Percentiles rank a stretch among this genome's conserved stretches.
Evolutionary conservation across 768 basidiomycete species (phyloP).

Genomic region (Arthromyces matolae): DNA sequence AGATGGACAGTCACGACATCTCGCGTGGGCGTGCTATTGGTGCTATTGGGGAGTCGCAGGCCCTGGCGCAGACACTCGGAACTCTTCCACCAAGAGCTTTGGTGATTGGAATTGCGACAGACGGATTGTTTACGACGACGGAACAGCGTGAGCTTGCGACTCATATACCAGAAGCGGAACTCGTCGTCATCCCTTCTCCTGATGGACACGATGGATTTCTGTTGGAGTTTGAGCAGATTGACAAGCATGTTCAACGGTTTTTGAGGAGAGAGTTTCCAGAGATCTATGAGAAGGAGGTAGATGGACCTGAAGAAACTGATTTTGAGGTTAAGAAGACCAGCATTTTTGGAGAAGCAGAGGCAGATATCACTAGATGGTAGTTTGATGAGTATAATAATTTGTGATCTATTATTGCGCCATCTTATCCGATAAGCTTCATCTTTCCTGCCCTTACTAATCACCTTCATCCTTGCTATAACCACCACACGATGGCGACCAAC

Average conservation of each 20-base stretch:
- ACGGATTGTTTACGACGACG: slow-evolving; percentile 88
- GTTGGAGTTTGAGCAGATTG: slow-evolving; percentile 94
- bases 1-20: slow-evolving; percentile 93
- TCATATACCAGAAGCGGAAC: slow-evolving; percentile 72
- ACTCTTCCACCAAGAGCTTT: slow-evolving; percentile 74
- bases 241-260: slow-evolving; percentile 67
- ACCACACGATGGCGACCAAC: no score
- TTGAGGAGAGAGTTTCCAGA: slow-evolving; percentile 70
- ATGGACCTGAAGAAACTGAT: slow-evolving; percentile 41
- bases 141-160: slow-evolving; percentile 84
- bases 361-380: slow-evolving; percentile 84
- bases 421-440: no score
- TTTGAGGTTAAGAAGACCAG: slow-evolving; percentile 89
- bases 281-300: slow-evolving; percentile 44
- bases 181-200: slow-evolving; percentile 77
- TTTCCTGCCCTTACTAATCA: no score
- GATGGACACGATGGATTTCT: slow-evolving; percentile 98
- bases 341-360: slow-evolving; percentile 96
- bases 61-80: slow-evolving; percentile 54
- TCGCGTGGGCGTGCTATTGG: slow-evolving; percentile 51
- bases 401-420: no score
- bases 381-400: no score
- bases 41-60: slow-evolving; percentile 17
- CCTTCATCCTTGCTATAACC: no score
- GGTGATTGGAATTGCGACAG: slow-evolving; percentile 89